phyloP scores from a whole-genome alignment of 495 filamentous ascomycete species.

The Trichoderma gamsii region DNA sequence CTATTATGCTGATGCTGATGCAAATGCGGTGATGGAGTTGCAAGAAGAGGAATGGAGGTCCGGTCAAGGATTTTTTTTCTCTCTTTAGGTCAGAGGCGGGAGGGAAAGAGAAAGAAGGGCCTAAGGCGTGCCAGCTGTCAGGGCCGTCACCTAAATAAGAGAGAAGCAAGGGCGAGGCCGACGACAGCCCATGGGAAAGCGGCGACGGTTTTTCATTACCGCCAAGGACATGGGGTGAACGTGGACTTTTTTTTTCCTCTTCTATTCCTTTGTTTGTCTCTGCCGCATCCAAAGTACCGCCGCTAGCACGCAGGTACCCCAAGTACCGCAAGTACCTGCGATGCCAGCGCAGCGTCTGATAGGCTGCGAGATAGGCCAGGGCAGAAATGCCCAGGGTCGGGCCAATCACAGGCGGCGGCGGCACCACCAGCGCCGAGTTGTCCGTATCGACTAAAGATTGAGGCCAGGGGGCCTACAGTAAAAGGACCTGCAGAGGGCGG shows the following conservation, averaged over 20 bases:
- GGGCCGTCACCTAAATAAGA: conserved; percentile 13
- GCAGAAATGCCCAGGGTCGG: neutral
- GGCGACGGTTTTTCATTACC: conserved; percentile 12
- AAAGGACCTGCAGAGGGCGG: neutral
- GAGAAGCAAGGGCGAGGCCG: conserved; percentile 12
- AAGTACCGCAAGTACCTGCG: conserved; percentile 5
- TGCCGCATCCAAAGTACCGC: neutral
- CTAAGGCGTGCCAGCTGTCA: conserved; percentile 7
- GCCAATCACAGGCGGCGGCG: neutral
- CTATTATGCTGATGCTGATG: conserved; percentile 13
- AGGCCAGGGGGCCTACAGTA: neutral
- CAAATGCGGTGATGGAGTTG: conserved; percentile 11
- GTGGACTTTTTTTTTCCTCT: conserved; percentile 3
- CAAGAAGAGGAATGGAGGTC: neutral
- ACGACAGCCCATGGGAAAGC: conserved; percentile 13
- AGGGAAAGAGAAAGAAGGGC: neutral
- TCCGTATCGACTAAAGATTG: conserved; percentile 3
- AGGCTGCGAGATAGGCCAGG: neutral
- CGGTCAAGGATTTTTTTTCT: neutral
- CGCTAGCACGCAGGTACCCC: neutral
- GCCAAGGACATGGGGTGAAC: conserved; percentile 4
- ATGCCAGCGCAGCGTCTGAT: neutral
- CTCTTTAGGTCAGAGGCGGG: neutral
- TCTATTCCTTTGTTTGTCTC: neutral
- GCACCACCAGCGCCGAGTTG: conserved; percentile 12